phyloP scores from a whole-genome alignment of 805 yeast genomes.

The Barnettozyma pratensis region DNA sequence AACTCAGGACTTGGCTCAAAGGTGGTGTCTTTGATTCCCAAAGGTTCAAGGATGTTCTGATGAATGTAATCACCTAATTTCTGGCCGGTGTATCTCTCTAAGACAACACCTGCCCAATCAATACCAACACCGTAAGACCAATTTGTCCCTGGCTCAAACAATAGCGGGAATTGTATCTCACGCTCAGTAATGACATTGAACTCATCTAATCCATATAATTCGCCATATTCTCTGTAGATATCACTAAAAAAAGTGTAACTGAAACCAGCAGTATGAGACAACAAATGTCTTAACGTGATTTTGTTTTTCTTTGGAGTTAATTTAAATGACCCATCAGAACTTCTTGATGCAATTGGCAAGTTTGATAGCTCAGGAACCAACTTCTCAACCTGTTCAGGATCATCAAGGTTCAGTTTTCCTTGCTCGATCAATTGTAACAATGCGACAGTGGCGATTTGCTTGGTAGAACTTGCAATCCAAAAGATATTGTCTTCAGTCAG shows the following conservation, averaged over 20 bases:
- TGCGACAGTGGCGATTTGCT: conserved; percentile 27
- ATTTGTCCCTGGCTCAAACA: conserved; percentile 33
- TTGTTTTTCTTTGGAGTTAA: conserved; percentile 24
- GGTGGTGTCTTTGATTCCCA: conserved; percentile 25
- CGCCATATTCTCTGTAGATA: conserved; percentile 20
- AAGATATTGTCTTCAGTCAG: conserved; percentile 24
- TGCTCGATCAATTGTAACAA: conserved; percentile 30
- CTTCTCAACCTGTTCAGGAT: conserved; percentile 26
- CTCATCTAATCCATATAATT: conserved; percentile 14
- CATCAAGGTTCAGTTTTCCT: conserved; percentile 28
- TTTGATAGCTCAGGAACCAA: conserved; percentile 28
- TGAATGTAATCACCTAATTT: conserved; percentile 26
- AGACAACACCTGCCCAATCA: conserved; percentile 34
- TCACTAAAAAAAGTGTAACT: conserved; percentile 29
- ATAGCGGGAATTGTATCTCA: conserved; percentile 22
- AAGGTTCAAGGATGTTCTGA: conserved; percentile 27
- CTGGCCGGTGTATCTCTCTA: conserved; percentile 27
- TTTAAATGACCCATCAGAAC: conserved; percentile 22
- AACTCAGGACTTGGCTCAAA: conserved; percentile 21
- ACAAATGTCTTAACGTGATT: conserved; percentile 31
- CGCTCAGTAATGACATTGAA: conserved; percentile 10
- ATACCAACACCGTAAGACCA: conserved; percentile 32
- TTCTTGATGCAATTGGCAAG: conserved; percentile 21
- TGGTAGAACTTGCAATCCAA: conserved; percentile 31
- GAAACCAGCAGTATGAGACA: conserved; percentile 37